Conservation (phyloP, 208 protist species). For the Histomonas meleagridis region DNA sequence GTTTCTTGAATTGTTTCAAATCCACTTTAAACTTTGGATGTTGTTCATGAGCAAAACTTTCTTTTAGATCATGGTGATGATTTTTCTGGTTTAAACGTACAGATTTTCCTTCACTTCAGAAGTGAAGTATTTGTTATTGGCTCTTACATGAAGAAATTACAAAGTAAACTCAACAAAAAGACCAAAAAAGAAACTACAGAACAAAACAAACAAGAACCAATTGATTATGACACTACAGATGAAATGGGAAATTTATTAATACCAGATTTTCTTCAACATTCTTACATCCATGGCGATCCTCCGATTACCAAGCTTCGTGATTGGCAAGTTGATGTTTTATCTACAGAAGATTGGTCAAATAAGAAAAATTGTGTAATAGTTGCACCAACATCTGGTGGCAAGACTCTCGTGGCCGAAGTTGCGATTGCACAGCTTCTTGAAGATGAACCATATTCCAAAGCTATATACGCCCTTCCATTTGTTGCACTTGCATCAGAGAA, state of each 20-base stretch:
- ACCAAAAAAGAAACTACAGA: too few relatives aligned
- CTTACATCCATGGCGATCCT: background rate
- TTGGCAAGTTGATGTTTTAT: background rate
- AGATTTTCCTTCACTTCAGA: too few relatives aligned
- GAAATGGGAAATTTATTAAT: background rate
- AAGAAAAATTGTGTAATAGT: background rate
- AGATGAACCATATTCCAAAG: background rate
- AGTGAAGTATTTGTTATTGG: too few relatives aligned
- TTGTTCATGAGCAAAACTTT: too few relatives aligned
- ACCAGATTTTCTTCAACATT: background rate
- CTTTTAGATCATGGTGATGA: too few relatives aligned
- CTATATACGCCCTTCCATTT: background rate
- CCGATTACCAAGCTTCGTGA: background rate
- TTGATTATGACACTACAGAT: conserved; percentile 32
- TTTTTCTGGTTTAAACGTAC: too few relatives aligned
- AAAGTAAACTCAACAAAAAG: too few relatives aligned
- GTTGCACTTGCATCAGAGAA: background rate
- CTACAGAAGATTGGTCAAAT: background rate
- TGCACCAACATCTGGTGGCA: background rate
- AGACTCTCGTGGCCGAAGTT: background rate
- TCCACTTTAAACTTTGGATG: too few relatives aligned
- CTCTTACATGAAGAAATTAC: too few relatives aligned
- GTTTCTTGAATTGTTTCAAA: too few relatives aligned
- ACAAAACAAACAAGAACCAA: background rate
- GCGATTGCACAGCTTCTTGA: conserved; percentile 13